Percentiles rank a stretch among this genome's conserved stretches.
These are phyloP conservation scores for Penicillium capsulatum DNA, from an alignment of 2,329 filamentous ascomycete species.

Conservation along the genomic window DNA sequence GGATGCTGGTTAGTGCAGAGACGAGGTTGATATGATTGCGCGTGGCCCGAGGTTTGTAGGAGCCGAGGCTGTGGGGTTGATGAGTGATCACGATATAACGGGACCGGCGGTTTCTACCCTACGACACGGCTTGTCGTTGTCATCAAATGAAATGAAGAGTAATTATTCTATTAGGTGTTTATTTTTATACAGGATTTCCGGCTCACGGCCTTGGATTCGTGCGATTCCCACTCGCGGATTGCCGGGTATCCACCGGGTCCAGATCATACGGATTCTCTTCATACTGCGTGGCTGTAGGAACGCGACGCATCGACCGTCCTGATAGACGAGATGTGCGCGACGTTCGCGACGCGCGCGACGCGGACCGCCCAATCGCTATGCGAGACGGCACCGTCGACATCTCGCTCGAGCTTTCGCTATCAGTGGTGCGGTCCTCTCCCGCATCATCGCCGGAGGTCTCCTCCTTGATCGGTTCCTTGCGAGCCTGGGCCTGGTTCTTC, in stretches of 20 bases:
- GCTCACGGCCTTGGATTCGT: no score
- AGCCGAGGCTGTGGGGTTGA: slow-evolving; percentile 22
- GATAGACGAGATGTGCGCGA: slow-evolving; percentile 25
- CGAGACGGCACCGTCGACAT: no score
- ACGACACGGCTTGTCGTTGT: background rate
- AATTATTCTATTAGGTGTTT: background rate
- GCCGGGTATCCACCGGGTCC: slow-evolving; percentile 42
- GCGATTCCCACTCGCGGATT: no score
- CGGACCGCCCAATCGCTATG: slow-evolving; percentile 17
- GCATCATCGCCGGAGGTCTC: slow-evolving; percentile 19
- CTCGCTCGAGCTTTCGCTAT: slow-evolving; percentile 22
- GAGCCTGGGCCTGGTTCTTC: slow-evolving; percentile 15
- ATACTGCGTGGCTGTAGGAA: slow-evolving; percentile 29
- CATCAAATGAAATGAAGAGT: no score
- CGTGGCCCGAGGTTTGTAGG: slow-evolving; percentile 17
- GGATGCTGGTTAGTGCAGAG: no score
- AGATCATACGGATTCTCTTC: slow-evolving; percentile 45
- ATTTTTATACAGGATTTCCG: background rate
- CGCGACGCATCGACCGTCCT: slow-evolving; percentile 23
- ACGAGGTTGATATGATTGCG: background rate
- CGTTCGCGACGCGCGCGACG: slow-evolving; percentile 25
- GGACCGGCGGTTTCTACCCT: background rate
- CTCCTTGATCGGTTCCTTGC: no score
- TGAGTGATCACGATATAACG: slow-evolving; percentile 20
- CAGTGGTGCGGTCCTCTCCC: slow-evolving; percentile 22